Evolutionary conservation across 2,329 filamentous ascomycete genomes (phyloP).

Genomic region (Pezicula radicicola): DNA sequence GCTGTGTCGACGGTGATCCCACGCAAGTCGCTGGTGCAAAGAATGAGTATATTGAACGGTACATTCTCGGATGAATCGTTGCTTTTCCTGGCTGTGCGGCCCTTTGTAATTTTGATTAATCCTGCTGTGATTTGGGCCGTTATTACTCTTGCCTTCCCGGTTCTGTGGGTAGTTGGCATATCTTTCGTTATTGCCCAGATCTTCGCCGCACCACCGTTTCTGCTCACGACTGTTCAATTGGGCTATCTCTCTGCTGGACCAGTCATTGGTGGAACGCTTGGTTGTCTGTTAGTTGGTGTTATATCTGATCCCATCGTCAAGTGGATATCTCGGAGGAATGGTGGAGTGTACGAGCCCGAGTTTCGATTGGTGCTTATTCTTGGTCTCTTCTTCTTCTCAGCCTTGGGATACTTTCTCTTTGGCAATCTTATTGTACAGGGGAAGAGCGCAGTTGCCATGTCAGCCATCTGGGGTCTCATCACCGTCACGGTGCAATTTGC

Average conservation of each 20-base stretch:
- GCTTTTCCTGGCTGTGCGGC: too few species aligned
- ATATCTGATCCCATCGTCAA: not conserved
- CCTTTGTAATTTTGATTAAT: conserved; percentile 46
- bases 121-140: conserved; percentile 48
- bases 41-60: conserved; percentile 24
- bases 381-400: conserved; percentile 20
- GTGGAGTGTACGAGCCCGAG: conserved; percentile 3
- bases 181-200: conserved; percentile 40
- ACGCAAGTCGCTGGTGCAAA: too few species aligned
- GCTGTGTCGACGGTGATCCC: too few species aligned
- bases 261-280: conserved; percentile 33
- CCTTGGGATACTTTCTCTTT: conserved; percentile 25
- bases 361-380: conserved; percentile 17
- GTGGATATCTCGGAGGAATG: not conserved
- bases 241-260: conserved; percentile 38
- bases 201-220: conserved; percentile 44
- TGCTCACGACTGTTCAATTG: conserved; percentile 35
- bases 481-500: not conserved
- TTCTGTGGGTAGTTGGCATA: conserved; percentile 37
- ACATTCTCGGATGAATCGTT: too few species aligned
- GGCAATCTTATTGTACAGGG: not conserved
- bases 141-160: conserved; percentile 37
- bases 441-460: not conserved
- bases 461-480: not conserved
- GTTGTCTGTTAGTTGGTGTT: not conserved